A percentile compares a stretch with the other conserved stretches of the same genome.
phyloP scores from a whole-genome alignment of 495 filamentous ascomycete species.

The Monascus purpureus region DNA sequence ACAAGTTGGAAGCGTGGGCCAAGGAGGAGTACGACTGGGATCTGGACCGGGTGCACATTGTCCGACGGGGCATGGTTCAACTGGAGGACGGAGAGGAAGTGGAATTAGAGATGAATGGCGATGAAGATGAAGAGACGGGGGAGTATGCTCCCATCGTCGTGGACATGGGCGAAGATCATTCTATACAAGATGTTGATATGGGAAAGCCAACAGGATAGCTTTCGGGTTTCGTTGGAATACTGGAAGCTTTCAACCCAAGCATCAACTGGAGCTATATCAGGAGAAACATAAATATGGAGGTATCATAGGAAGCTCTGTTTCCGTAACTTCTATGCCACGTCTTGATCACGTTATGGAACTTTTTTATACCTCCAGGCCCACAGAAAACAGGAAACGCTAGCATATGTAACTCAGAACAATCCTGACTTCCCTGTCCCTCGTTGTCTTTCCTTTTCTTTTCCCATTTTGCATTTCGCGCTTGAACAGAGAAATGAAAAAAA shows the following conservation, averaged over 20 bases:
- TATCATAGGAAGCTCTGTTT: too few species aligned
- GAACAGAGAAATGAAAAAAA: slow-evolving; percentile 10
- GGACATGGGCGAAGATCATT: slow-evolving; percentile 31
- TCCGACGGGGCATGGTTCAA: slow-evolving; percentile 50
- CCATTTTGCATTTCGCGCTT: too few species aligned
- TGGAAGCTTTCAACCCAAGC: too few species aligned
- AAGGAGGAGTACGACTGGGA: slow-evolving; percentile 51
- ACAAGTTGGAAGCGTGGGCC: slow-evolving; percentile 41
- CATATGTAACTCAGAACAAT: background rate
- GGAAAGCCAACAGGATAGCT: too few species aligned
- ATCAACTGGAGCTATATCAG: too few species aligned
- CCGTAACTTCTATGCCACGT: too few species aligned
- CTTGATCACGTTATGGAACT: background rate
- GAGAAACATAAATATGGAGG: too few species aligned
- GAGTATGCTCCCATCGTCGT: slow-evolving; percentile 82
- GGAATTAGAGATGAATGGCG: slow-evolving; percentile 61
- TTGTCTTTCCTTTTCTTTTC: background rate
- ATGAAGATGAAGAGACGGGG: slow-evolving; percentile 72
- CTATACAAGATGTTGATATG: background rate
- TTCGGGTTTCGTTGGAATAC: too few species aligned
- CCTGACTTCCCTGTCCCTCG: too few species aligned
- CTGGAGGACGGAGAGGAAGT: slow-evolving; percentile 69
- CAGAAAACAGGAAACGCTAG: too few species aligned
- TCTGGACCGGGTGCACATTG: slow-evolving; percentile 36
- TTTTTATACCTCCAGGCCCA: too few species aligned